These are phyloP conservation scores for Dissoconium aciculare DNA, from an alignment of 2,329 filamentous ascomycete species.

Conservation along the genomic window DNA sequence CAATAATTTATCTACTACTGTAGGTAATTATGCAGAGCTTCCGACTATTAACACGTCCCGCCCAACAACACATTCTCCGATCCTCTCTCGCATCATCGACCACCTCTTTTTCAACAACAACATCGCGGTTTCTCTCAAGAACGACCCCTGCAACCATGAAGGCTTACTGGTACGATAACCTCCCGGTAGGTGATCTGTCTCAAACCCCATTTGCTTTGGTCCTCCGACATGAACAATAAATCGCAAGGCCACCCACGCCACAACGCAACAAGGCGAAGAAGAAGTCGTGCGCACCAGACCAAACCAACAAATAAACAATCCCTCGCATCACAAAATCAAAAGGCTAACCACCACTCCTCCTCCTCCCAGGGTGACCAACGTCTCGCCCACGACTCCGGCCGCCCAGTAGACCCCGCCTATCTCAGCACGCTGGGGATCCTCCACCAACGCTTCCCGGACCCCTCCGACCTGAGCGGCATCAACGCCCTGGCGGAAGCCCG, in stretches of 20 bases:
- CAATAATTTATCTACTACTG: too few species aligned
- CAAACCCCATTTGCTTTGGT: too few species aligned
- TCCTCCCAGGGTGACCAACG: constrained; percentile 72
- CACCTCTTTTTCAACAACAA: too few species aligned
- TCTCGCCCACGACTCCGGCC: constrained; percentile 72
- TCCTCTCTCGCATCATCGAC: too few species aligned
- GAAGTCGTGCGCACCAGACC: too few species aligned
- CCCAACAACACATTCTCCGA: too few species aligned
- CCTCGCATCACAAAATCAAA: constrained; percentile 3
- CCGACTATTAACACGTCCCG: too few species aligned
- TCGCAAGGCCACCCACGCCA: not conserved
- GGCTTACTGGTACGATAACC: constrained; percentile 58
- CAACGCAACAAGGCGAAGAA: too few species aligned
- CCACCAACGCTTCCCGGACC: constrained; percentile 53
- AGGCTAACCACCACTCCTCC: constrained; percentile 5
- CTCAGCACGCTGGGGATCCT: constrained; percentile 65
- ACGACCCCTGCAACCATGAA: constrained; percentile 38
- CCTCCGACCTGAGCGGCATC: constrained; percentile 50
- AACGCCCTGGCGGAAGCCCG: constrained; percentile 59
- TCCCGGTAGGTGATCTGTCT: constrained; percentile 39
- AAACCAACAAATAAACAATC: constrained; percentile 8
- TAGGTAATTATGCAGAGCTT: too few species aligned
- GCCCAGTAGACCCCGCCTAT: constrained; percentile 46
- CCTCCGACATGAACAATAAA: constrained; percentile 1
- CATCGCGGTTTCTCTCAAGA: too few species aligned